These are phyloP conservation scores for Arbutus unedo DNA, from an alignment of 148 eudicot species.

Conservation along the genomic window DNA sequence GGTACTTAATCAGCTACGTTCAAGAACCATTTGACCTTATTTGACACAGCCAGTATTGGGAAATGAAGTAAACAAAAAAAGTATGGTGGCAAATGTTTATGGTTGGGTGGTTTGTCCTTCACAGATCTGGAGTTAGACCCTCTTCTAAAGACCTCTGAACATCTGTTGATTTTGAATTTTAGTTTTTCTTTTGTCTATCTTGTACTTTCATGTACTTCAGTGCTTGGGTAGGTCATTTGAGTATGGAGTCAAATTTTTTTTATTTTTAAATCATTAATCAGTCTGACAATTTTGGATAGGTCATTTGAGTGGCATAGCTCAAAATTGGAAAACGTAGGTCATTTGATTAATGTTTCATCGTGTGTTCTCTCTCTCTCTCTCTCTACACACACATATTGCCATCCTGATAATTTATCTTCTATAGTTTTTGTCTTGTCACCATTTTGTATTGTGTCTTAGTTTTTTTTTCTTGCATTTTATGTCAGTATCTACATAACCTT, in stretches of 20 bases:
- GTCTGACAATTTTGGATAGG: neutral
- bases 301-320: neutral
- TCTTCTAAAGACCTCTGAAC: neutral
- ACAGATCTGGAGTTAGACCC: neutral
- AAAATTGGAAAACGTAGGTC: neutral
- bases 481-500: neutral
- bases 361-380: too few species aligned
- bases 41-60: too few species aligned
- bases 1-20: neutral
- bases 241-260: too few species aligned
- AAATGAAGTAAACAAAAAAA: too few species aligned
- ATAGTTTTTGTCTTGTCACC: neutral
- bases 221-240: neutral
- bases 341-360: neutral
- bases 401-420: neutral
- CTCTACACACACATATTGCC: neutral
- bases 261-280: too few species aligned
- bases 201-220: neutral
- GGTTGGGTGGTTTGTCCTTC: neutral
- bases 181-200: neutral
- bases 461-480: neutral
- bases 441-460: neutral
- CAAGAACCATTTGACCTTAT: too few species aligned
- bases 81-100: neutral
- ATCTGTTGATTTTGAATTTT: neutral